Evolutionary conservation across 768 basidiomycete species (phyloP).

Genomic region (Antrodiella citrinella): DNA sequence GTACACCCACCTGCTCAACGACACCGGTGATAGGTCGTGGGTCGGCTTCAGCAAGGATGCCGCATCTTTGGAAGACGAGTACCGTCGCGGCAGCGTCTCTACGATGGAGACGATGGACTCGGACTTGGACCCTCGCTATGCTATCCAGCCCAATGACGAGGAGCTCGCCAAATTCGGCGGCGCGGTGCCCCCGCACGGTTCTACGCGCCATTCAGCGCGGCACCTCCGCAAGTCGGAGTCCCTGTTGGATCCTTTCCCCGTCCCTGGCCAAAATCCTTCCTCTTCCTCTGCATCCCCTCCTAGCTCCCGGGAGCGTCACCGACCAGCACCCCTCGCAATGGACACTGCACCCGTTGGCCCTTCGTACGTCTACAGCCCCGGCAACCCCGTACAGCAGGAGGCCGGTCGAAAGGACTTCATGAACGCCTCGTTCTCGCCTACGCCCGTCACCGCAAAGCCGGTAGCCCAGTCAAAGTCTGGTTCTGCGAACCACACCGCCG

Average conservation of each 20-base stretch:
- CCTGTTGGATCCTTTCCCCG: slow-evolving; percentile 2
- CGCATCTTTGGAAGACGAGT: background rate
- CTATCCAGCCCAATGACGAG: slow-evolving; percentile 1
- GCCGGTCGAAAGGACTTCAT: slow-evolving; percentile 10
- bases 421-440: slow-evolving; percentile 8
- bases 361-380: background rate
- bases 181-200: background rate
- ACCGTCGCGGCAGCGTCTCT: slow-evolving; percentile 1
- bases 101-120: slow-evolving; percentile 3
- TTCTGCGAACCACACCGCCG: background rate
- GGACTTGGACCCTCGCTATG: slow-evolving; percentile 4
- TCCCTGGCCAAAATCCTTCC: background rate
- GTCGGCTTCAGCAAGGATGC: slow-evolving; percentile 5
- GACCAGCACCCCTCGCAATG: slow-evolving; percentile 8
- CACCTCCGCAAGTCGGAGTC: slow-evolving; percentile 1
- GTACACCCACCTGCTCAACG: slow-evolving; percentile 4
- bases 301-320: slow-evolving; percentile 1
- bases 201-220: background rate
- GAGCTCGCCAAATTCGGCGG: background rate
- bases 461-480: background rate
- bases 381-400: background rate
- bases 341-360: background rate
- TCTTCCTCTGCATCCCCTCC: background rate
- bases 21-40: background rate
- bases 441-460: background rate